phyloP scores from a whole-genome alignment of 2,329 filamentous ascomycete species.

The Didymella exigua region DNA sequence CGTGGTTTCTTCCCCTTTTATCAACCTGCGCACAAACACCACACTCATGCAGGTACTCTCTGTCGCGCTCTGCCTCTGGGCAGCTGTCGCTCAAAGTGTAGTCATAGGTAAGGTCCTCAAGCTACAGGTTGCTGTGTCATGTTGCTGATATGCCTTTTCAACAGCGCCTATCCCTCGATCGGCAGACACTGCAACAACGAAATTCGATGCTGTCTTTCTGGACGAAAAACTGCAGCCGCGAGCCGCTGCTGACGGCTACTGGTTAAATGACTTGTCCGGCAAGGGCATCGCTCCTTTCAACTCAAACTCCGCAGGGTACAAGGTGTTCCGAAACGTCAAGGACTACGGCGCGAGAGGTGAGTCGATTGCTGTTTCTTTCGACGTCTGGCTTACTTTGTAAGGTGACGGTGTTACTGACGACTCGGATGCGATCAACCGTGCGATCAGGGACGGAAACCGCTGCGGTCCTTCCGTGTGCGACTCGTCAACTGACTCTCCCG shows the following conservation, averaged over 20 bases:
- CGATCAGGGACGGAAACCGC: constrained; percentile 52
- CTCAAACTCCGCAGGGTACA: constrained; percentile 46
- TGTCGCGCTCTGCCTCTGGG: constrained; percentile 39
- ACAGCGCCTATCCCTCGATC: constrained; percentile 18
- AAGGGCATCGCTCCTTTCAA: constrained; percentile 52
- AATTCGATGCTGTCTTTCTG: background rate
- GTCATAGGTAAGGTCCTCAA: constrained; percentile 5
- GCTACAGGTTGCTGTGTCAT: background rate
- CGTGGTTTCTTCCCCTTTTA: background rate
- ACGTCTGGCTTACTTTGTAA: constrained; percentile 23
- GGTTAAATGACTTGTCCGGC: constrained; percentile 52
- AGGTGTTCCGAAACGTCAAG: constrained; percentile 53
- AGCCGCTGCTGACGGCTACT: constrained; percentile 41
- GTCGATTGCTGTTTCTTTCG: background rate
- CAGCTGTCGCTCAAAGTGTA: constrained; percentile 30
- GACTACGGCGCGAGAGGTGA: constrained; percentile 53
- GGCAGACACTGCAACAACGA: constrained; percentile 4
- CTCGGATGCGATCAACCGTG: constrained; percentile 61
- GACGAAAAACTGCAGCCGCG: constrained; percentile 6
- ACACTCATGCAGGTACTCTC: constrained; percentile 32
- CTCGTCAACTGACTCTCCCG: constrained; percentile 59
- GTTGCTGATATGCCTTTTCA: constrained; percentile 5
- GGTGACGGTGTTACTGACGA: constrained; percentile 52
- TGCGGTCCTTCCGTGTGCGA: constrained; percentile 52
- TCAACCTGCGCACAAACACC: background rate